Evolutionary conservation across 192 early-diverging fungal genomes (phyloP), one percentile per base, ranked within the genome.

Genomic region (Rhizophagus prolifer): DNA sequence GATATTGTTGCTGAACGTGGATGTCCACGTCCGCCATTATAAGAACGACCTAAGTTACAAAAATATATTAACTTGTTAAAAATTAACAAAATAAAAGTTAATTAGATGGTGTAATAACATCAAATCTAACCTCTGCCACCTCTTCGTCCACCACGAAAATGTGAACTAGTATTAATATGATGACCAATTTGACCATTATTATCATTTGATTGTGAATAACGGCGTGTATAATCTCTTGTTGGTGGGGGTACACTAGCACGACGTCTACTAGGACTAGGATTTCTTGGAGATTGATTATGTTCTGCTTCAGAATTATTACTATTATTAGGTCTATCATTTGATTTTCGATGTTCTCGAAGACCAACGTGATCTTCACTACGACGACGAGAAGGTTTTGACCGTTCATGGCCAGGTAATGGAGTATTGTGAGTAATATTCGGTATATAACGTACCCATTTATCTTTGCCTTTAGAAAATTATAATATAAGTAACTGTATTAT

Each of bases 401-500:
- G 46, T 63, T 82, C 79, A 28, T 81, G 81, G 58, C 78, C 73
- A 23, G 85, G 82, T 46, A 83, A 73, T 44, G 86, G 79, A 46
- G 86, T 81, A 10, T 85, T 76, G 47, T 89, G 88, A 31, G 85
- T 87, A 60, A 89, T 89, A 41, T 79, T 86, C 36, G 83, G 84
- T n/a, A 81, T 84, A 60, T 81, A 83, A 23, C 79, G 81, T 7
- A 82, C 85, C 84, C 88, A 87, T 78, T 86, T 85, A 59, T 83
- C 86, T 76, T 84, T 86, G 70, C 81, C 84, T 76, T 72, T 28
- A 73, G 9, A 34, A 36, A 38, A n/a, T 16, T 59, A 36, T 19
- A 54, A 68, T 16, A 30, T 41, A 30, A 70, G 44, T 31, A 44
- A 61, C 30, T 25, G 7, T 26, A 13, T 4, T 13, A 70, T 59